A percentile compares a stretch with the other conserved stretches of the same genome.
phyloP scores from a whole-genome alignment of 495 filamentous ascomycete species.

The Aspergillus olivimuriae region DNA sequence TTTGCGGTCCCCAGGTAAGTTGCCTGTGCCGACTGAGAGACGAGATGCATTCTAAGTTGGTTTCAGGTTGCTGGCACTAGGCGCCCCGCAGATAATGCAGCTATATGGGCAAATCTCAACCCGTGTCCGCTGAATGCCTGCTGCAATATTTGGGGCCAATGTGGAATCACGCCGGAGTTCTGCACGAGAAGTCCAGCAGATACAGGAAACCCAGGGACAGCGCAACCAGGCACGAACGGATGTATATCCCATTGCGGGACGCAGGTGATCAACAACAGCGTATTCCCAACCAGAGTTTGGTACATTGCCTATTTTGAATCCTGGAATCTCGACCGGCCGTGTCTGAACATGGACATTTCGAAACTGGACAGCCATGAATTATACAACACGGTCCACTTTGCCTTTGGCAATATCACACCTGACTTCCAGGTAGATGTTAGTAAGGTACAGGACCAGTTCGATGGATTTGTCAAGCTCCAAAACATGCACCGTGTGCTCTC shows the following conservation, averaged over 20 bases:
- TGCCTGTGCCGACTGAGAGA: too few relatives aligned
- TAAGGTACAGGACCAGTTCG: slow-evolving; percentile 8
- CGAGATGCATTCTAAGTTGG: too few relatives aligned
- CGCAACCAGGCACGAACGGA: slow-evolving; percentile 23
- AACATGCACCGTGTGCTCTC: slow-evolving; percentile 32
- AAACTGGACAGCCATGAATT: slow-evolving; percentile 12
- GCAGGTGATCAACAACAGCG: slow-evolving; percentile 19
- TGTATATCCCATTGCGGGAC: slow-evolving; percentile 43
- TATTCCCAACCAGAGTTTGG: neutral
- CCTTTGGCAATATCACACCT: slow-evolving; percentile 5
- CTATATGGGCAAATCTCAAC: slow-evolving; percentile 15
- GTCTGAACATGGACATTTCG: slow-evolving; percentile 9
- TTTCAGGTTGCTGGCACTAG: slow-evolving; percentile 31
- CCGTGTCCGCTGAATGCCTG: slow-evolving; percentile 23
- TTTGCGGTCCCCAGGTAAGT: slow-evolving; percentile 18
- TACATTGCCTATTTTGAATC: slow-evolving; percentile 15
- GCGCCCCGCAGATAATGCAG: neutral
- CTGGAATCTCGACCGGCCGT: slow-evolving; percentile 9
- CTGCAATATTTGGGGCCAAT: slow-evolving; percentile 23
- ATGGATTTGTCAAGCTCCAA: slow-evolving; percentile 15
- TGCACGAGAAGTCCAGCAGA: slow-evolving; percentile 11
- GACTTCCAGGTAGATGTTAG: neutral
- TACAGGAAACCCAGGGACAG: slow-evolving; percentile 30
- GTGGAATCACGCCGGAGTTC: slow-evolving; percentile 26
- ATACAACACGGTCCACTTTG: slow-evolving; percentile 15